phyloP scores from a whole-genome alignment of 805 yeast species.

The Sugiyamaella qingdaonensis region DNA sequence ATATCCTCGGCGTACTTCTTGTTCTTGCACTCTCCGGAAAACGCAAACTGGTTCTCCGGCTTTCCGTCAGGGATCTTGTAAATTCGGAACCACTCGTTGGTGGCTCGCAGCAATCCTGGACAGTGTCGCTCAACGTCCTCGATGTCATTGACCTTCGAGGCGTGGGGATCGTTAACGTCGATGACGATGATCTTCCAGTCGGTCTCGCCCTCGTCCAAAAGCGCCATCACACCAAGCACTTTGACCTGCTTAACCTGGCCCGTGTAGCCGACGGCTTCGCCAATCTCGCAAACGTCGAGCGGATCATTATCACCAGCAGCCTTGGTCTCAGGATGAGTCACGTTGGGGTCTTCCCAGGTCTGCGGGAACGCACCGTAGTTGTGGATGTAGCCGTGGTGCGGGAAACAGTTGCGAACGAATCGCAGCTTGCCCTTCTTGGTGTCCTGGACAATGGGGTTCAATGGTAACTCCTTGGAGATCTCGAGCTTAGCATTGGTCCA shows the following conservation, averaged over 20 bases:
- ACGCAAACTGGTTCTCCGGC: constrained; percentile 95
- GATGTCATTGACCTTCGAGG: constrained; percentile 79
- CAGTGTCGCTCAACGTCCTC: constrained; percentile 85
- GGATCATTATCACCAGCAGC: constrained; percentile 93
- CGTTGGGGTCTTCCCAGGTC: constrained; percentile 96
- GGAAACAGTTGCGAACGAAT: constrained; percentile 96
- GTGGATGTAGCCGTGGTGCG: constrained; percentile 97
- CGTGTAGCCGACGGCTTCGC: constrained; percentile 52
- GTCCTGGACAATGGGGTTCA: constrained; percentile 96
- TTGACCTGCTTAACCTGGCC: constrained; percentile 87
- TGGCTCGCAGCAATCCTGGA: constrained; percentile 90
- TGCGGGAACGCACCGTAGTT: constrained; percentile 99
- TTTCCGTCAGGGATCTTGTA: constrained; percentile 98
- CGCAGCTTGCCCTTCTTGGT: constrained; percentile 95
- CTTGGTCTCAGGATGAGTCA: constrained; percentile 44
- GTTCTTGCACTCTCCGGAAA: constrained; percentile 87
- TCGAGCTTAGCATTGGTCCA: constrained; percentile 98
- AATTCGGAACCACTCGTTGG: constrained; percentile 97
- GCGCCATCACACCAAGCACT: constrained; percentile 91
- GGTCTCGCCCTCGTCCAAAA: constrained; percentile 94
- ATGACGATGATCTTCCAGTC: constrained; percentile 96
- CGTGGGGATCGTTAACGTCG: constrained; percentile 83
- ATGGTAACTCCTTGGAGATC: constrained; percentile 72
- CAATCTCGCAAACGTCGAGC: constrained; percentile 89
- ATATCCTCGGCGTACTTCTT: constrained; percentile 82